Percentiles rank a stretch among this genome's conserved stretches.
Evolutionary conservation across 139 green algal genomes (phyloP).

Genomic region (Desmodesmus armatus): DNA sequence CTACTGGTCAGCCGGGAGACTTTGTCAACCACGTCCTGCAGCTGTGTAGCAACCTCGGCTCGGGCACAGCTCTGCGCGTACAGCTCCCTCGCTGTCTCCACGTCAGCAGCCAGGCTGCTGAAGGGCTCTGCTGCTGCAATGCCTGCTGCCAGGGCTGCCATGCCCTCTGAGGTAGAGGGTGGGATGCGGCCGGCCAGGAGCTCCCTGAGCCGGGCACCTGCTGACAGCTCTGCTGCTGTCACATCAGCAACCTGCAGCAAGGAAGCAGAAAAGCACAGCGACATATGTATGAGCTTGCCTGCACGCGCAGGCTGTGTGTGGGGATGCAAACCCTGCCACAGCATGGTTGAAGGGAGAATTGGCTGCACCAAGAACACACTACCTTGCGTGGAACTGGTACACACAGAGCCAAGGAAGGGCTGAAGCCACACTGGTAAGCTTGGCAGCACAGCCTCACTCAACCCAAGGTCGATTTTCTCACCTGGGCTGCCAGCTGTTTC

Average conservation of each 20-base stretch:
- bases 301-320: too few relatives aligned
- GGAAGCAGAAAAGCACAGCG: neutral
- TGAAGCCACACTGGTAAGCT: too few relatives aligned
- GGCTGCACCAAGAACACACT: neutral
- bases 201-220: constrained; percentile 63
- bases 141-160: constrained; percentile 59
- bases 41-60: constrained; percentile 59
- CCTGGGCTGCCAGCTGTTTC: constrained; percentile 35
- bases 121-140: constrained; percentile 66
- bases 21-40: constrained; percentile 67
- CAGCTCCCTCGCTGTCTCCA: constrained; percentile 58
- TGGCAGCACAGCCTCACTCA: too few relatives aligned
- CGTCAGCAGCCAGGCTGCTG: constrained; percentile 62
- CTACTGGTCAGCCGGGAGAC: constrained; percentile 48
- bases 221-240: constrained; percentile 61
- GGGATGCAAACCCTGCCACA: too few relatives aligned
- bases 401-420: too few relatives aligned
- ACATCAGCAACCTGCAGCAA: constrained; percentile 12
- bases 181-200: constrained; percentile 49
- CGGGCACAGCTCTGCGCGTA: constrained; percentile 62
- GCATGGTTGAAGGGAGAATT: too few relatives aligned
- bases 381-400: too few relatives aligned
- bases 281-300: too few relatives aligned
- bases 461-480: too few relatives aligned
- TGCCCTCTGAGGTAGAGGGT: constrained; percentile 41